These are phyloP conservation scores for Scytalidium lignicola DNA, from an alignment of 2,329 filamentous ascomycete genomes.

Conservation along the genomic window DNA sequence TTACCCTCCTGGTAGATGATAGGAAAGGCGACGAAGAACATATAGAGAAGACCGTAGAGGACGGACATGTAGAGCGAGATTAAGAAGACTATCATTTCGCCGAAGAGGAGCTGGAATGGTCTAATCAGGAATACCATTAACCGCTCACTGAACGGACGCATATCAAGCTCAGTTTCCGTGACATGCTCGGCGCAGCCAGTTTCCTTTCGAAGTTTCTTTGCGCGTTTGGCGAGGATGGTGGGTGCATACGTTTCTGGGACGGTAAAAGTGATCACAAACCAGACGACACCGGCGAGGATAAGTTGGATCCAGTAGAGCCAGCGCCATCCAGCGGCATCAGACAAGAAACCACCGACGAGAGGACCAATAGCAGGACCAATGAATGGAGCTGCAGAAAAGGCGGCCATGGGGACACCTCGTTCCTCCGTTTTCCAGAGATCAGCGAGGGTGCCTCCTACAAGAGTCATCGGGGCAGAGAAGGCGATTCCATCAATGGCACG, in stretches of 20 bases:
- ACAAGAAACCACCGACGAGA: conserved; percentile 71
- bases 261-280: conserved; percentile 77
- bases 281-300: conserved; percentile 66
- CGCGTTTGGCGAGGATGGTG: conserved; percentile 65
- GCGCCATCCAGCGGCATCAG: conserved; percentile 66
- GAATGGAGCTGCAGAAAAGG: conserved; percentile 78
- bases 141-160: conserved; percentile 62
- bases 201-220: conserved; percentile 64
- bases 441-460: conserved; percentile 76
- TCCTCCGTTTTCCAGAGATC: conserved; percentile 84
- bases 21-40: conserved; percentile 47
- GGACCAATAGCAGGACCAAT: conserved; percentile 75
- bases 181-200: conserved; percentile 64
- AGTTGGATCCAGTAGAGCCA: conserved; percentile 88
- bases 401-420: conserved; percentile 80
- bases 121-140: conserved; percentile 71
- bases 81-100: conserved; percentile 79
- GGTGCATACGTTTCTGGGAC: conserved; percentile 87
- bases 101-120: conserved; percentile 80
- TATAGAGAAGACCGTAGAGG: conserved; percentile 60
- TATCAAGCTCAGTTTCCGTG: conserved; percentile 76
- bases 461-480: conserved; percentile 81
- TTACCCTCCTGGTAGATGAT: conserved; percentile 71
- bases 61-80: conserved; percentile 84
- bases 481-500: conserved; percentile 76